Conservation (phyloP, 2,329 filamentous ascomycete species). For the Hypoxylon sp. region DNA sequence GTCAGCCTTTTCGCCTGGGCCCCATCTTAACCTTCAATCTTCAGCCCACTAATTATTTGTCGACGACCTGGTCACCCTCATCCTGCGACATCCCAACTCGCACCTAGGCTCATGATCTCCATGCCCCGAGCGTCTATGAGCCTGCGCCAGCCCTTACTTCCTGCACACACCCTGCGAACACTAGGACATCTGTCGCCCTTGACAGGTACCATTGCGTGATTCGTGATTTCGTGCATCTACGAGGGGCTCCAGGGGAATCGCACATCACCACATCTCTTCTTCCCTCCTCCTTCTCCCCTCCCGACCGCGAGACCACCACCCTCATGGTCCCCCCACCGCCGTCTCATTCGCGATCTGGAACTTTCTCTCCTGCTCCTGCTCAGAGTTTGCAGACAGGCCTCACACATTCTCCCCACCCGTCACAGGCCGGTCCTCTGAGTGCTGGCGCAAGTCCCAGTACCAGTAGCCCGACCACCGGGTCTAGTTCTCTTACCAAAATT, state of each 20-base stretch:
- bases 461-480: slow-evolving; percentile 71
- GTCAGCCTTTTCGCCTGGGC: slow-evolving; percentile 5
- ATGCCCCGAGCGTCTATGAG: slow-evolving; percentile 41
- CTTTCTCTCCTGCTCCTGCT: slow-evolving; percentile 74
- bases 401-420: slow-evolving; percentile 70
- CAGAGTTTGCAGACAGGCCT: slow-evolving; percentile 70
- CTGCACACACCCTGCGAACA: slow-evolving; percentile 23
- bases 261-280: slow-evolving; percentile 39
- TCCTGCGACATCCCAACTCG: slow-evolving; percentile 10
- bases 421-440: slow-evolving; percentile 70
- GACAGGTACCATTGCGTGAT: slow-evolving; percentile 35
- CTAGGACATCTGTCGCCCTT: slow-evolving; percentile 29
- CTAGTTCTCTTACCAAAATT: slow-evolving; percentile 85
- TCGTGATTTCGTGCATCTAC: slow-evolving; percentile 44
- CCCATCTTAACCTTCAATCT: neutral
- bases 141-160: slow-evolving; percentile 40
- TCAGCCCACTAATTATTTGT: slow-evolving; percentile 24
- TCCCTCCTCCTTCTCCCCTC: slow-evolving; percentile 39
- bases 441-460: slow-evolving; percentile 73
- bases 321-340: slow-evolving; percentile 56
- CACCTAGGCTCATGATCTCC: slow-evolving; percentile 50
- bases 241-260: slow-evolving; percentile 52
- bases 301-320: slow-evolving; percentile 50
- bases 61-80: slow-evolving; percentile 22
- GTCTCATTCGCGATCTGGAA: slow-evolving; percentile 69